Conservation (phyloP, 192 early-diverging fungal species). For the Coemansia aciculifera region DNA sequence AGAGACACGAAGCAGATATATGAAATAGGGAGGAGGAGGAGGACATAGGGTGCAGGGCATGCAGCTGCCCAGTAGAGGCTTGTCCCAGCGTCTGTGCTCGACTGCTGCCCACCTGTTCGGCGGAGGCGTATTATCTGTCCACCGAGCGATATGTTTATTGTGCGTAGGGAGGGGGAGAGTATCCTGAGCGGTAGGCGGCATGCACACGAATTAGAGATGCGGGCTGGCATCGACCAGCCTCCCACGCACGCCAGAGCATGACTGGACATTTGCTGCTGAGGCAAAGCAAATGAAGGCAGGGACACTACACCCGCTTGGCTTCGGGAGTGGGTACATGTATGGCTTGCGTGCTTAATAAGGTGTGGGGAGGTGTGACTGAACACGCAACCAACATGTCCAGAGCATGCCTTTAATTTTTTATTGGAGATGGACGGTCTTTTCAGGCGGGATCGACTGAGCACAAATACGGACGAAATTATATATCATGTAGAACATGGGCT, state of each 20-base stretch:
- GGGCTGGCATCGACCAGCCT: neutral
- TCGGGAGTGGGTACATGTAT: constrained; percentile 1
- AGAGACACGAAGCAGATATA: neutral
- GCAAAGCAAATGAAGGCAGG: neutral
- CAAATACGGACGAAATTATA: neutral
- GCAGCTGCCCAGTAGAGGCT: neutral
- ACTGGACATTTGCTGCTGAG: constrained; percentile 1
- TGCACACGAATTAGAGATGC: constrained; percentile 8
- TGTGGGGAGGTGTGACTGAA: constrained; percentile 8
- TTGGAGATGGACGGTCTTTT: neutral
- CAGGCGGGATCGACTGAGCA: neutral
- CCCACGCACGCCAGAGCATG: constrained; percentile 7
- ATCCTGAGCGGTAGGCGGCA: constrained; percentile 5
- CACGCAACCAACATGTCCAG: neutral
- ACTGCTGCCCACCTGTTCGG: neutral
- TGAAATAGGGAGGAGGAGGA: neutral
- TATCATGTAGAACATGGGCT: neutral
- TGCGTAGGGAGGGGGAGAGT: neutral
- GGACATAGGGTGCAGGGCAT: constrained; percentile 1
- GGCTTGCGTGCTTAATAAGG: constrained; percentile 10
- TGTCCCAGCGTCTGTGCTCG: constrained; percentile 5
- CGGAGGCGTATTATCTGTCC: neutral
- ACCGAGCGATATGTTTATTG: neutral
- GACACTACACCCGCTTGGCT: constrained; percentile 1
- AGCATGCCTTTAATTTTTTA: neutral